A percentile compares a stretch with the other conserved stretches of the same genome.
These are phyloP conservation scores for Starmera stellimalicola DNA, from an alignment of 1,139 yeast genomes.

Conservation along the genomic window DNA sequence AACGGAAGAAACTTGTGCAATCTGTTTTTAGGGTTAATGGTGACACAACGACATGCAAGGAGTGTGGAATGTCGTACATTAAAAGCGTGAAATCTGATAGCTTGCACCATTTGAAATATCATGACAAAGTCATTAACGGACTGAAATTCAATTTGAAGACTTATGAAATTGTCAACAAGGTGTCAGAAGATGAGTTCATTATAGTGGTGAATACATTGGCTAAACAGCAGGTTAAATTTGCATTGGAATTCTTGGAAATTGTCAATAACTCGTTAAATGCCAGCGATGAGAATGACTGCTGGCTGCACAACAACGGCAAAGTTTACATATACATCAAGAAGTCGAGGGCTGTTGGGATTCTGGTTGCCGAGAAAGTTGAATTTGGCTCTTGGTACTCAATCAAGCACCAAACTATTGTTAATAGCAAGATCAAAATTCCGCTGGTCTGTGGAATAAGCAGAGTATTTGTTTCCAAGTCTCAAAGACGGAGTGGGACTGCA, in stretches of 20 bases:
- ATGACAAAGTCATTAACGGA: constrained; percentile 37
- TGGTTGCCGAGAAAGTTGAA: constrained; percentile 31
- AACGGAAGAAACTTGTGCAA: no score
- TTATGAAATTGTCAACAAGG: constrained; percentile 15
- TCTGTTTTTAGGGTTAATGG: no score
- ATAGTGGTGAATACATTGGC: constrained; percentile 23
- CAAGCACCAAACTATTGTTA: constrained; percentile 15
- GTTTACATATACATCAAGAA: constrained; percentile 37
- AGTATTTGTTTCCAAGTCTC: constrained; percentile 49
- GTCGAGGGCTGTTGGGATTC: constrained; percentile 41
- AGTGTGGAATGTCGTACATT: constrained; percentile 55
- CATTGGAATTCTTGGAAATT: constrained; percentile 32
- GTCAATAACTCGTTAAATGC: constrained; percentile 57
- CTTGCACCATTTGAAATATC: constrained; percentile 40
- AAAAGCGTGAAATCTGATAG: constrained; percentile 35
- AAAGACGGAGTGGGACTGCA: constrained; percentile 46
- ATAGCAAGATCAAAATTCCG: constrained; percentile 17
- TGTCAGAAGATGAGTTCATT: constrained; percentile 11
- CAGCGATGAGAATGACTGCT: constrained; percentile 38
- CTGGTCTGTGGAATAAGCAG: constrained; percentile 47
- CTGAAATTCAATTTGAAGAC: constrained; percentile 28
- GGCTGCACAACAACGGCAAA: constrained; percentile 35
- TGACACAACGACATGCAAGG: constrained; percentile 35
- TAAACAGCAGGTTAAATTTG: constrained; percentile 22
- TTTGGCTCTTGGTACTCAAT: constrained; percentile 41